phyloP scores from a whole-genome alignment of 2,329 filamentous ascomycete genomes.

The Fusarium globosum region DNA sequence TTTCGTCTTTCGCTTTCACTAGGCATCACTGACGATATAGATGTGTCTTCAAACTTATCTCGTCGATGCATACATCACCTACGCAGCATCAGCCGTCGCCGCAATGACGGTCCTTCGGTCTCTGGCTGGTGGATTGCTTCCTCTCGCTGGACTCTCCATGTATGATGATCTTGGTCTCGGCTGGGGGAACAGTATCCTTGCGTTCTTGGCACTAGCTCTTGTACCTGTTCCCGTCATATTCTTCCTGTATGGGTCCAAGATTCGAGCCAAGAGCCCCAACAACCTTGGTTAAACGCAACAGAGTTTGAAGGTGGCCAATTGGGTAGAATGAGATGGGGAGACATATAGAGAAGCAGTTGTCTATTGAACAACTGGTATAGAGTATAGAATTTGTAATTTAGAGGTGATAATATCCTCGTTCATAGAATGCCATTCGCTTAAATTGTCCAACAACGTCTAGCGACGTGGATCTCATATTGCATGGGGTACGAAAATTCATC shows the following conservation, averaged over 20 bases:
- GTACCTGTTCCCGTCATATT: conserved; percentile 41
- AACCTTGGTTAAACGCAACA: conserved; percentile 26
- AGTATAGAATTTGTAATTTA: background rate
- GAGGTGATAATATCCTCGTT: background rate
- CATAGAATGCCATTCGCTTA: background rate
- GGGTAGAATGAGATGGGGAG: accelerated
- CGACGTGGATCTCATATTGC: accelerated
- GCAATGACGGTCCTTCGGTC: conserved; percentile 54
- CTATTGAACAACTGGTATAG: background rate
- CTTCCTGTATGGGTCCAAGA: conserved; percentile 36
- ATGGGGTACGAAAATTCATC: background rate
- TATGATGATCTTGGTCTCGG: conserved; percentile 56
- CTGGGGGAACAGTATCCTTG: conserved; percentile 58
- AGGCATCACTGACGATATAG: conserved; percentile 14
- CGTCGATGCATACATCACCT: conserved; percentile 46
- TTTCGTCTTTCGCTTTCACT: no score
- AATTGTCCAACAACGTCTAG: background rate
- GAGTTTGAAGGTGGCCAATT: accelerated
- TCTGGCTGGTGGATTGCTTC: conserved; percentile 73
- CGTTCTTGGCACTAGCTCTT: conserved; percentile 55
- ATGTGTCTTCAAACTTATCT: conserved; percentile 53
- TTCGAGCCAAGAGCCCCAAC: conserved; percentile 37
- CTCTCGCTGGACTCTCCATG: conserved; percentile 63
- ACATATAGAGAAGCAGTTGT: background rate
- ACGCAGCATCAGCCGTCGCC: conserved; percentile 48